phyloP scores from a whole-genome alignment of 1,284 basidiomycete species.

The Trichosporon sp. region DNA sequence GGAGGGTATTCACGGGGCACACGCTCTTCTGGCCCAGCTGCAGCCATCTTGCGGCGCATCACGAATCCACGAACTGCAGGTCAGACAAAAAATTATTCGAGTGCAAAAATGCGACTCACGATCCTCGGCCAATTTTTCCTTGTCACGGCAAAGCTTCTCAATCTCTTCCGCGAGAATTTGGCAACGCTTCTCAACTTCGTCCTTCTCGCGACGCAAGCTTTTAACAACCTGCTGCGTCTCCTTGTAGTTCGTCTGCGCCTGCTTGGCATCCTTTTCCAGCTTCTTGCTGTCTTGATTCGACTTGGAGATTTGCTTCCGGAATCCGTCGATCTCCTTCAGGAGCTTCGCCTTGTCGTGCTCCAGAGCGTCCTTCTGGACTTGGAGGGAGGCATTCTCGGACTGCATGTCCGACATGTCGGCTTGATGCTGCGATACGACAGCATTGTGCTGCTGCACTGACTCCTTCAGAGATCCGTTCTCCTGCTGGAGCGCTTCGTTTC shows the following conservation, averaged over 20 bases:
- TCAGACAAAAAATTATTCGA: background rate
- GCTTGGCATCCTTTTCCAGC: conserved; percentile 10
- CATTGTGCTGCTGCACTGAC: background rate
- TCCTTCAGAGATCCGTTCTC: background rate
- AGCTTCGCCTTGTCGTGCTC: background rate
- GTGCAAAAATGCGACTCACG: background rate
- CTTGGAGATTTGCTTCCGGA: background rate
- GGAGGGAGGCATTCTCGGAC: background rate
- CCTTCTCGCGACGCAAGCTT: background rate
- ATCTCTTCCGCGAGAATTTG: background rate
- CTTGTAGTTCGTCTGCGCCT: conserved; percentile 10
- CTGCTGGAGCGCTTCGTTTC: background rate
- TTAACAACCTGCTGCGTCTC: conserved; percentile 1
- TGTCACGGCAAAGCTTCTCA: background rate
- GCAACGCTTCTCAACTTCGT: background rate
- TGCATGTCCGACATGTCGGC: conserved; percentile 2
- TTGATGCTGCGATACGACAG: background rate
- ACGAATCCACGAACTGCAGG: conserved; percentile 1
- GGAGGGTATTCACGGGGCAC: background rate
- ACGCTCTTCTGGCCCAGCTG: background rate
- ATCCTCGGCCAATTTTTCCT: background rate
- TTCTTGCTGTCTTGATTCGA: background rate
- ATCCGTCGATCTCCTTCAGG: background rate
- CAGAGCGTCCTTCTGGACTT: background rate
- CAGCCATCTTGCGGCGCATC: conserved; percentile 4